These are phyloP conservation scores for Rhododendron griersonianum DNA, from an alignment of 148 eudicot species.

Conservation along the genomic window DNA sequence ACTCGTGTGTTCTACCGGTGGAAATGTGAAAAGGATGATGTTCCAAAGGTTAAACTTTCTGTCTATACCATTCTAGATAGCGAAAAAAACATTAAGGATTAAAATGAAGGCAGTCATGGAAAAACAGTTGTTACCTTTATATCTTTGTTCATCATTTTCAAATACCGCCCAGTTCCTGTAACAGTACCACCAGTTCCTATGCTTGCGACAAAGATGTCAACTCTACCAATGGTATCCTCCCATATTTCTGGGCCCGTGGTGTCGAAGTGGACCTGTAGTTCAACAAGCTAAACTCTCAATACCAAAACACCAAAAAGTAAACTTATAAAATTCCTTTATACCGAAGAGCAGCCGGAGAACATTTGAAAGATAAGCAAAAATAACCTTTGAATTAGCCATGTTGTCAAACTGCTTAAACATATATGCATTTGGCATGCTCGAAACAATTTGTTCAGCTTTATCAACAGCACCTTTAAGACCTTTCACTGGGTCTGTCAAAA, in stretches of 20 bases:
- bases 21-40: neutral
- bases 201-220: conserved; percentile 59
- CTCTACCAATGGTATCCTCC: conserved; percentile 67
- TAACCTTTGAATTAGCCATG: conserved; percentile 64
- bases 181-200: conserved; percentile 82
- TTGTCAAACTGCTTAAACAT: conserved; percentile 72
- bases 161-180: conserved; percentile 60
- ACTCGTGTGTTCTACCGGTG: neutral
- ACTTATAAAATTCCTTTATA: neutral
- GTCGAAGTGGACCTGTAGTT: conserved; percentile 63
- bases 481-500: conserved; percentile 57
- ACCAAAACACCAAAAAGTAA: neutral
- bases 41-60: neutral
- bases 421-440: conserved; percentile 53
- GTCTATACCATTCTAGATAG: neutral
- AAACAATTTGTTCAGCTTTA: conserved; percentile 71
- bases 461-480: conserved; percentile 71
- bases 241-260: conserved; percentile 88
- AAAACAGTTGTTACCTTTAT: conserved; percentile 42
- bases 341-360: neutral
- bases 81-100: neutral
- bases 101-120: neutral
- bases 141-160: conserved; percentile 61
- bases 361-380: neutral
- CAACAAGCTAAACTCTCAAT: conserved; percentile 1